Evolutionary conservation across 2,329 filamentous ascomycete species (phyloP), one percentile per base, ranked within the genome.

Genomic region (Nemania sp.): DNA sequence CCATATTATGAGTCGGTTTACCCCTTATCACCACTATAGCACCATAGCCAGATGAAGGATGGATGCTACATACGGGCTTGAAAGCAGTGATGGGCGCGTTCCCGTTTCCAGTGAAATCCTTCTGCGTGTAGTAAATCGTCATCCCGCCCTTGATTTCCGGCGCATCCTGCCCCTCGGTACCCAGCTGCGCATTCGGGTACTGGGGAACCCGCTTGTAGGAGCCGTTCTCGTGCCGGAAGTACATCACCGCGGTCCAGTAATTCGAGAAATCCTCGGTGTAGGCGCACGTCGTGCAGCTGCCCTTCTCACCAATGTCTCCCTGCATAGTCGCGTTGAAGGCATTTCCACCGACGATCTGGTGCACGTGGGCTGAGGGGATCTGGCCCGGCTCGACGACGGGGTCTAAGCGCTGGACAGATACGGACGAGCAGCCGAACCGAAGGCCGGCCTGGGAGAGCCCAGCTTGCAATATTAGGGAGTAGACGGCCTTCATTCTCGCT

Each of bases 41-140:
- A 5, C 2, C 41, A 26, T 26, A n/a, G n/a, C n/a, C n/a, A n/a
- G 41, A 45, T 22, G 6, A n/a, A 20, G 8, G 2, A 27, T 35
- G 6, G 20, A 29, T 3, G 20, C 20, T 38, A 73, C 78, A 69
- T 66, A 81, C 79, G 3, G 81, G 79, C 67, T 80, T 79, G 74
- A 84, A 84, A 8, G 82, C 82, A 2, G 80, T 84, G 38, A 84
- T 82, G 70, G 81, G 80, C 32, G 74, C 61, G 72, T 77, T 71
- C 5, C 73, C 76, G 52, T 78, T 76, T 2, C 67, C 72, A 20
- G 26, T 69, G 57, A 76, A 73, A 66, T 77, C 76, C 58, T 75
- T 72, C 66, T 76, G 76, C 0, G 73, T 77, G 54, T 78, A 78
- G 68, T 78, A 78, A 27, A 78, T 70, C n/a, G 76, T 78, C 75